These are phyloP conservation scores for Fraxinus xanthoxyloides DNA, from an alignment of 305 asterid species.

Conservation along the genomic window DNA sequence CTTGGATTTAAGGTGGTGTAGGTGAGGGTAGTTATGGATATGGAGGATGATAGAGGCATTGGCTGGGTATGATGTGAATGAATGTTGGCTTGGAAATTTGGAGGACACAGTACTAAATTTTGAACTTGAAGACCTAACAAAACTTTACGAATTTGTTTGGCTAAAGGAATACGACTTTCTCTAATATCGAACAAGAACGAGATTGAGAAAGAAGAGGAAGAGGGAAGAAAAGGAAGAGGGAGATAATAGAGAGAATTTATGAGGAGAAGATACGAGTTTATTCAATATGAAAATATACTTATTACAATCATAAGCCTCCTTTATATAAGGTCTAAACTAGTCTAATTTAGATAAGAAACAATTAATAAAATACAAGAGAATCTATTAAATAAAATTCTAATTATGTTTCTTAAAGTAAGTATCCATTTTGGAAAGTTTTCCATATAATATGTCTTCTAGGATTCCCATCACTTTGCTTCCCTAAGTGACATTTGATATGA, in stretches of 20 bases:
- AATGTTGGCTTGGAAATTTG: not conserved
- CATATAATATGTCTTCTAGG: not conserved
- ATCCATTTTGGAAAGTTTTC: not conserved
- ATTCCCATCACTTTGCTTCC: not conserved
- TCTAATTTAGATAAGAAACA: not conserved
- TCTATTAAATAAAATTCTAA: not conserved
- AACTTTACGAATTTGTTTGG: not conserved
- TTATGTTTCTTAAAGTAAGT: not conserved
- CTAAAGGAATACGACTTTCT: not conserved
- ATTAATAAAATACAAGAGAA: not conserved
- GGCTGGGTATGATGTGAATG: not conserved
- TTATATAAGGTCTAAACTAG: not conserved
- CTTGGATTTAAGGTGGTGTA: not conserved
- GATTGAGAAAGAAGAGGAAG: not conserved
- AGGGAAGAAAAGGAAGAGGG: not conserved
- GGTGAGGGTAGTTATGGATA: not conserved
- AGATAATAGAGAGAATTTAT: not conserved
- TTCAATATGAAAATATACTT: not conserved
- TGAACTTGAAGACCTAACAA: not conserved
- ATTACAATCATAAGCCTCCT: not conserved
- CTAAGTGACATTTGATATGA: not conserved
- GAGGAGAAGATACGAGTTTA: not conserved
- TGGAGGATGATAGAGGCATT: not conserved
- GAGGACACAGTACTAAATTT: not conserved
- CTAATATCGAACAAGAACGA: not conserved